These are phyloP conservation scores for Dothideomycetes sp. DNA, from an alignment of 2,329 filamentous ascomycete genomes.

Conservation along the genomic window DNA sequence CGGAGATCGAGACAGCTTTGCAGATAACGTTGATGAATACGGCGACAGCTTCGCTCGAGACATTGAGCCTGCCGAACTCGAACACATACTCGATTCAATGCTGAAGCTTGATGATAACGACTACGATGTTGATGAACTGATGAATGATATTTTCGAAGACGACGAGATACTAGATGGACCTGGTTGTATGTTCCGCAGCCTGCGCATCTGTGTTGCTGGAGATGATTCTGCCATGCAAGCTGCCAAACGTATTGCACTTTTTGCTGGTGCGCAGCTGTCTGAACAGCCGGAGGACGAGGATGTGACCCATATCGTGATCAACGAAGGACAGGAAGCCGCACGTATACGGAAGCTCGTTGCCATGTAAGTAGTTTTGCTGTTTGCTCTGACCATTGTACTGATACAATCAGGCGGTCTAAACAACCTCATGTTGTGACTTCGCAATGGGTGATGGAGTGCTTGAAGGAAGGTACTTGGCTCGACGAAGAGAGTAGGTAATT, in stretches of 20 bases:
- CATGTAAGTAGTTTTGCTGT: not conserved
- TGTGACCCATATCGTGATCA: slow-evolving; percentile 64
- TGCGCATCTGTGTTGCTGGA: slow-evolving; percentile 36
- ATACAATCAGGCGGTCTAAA: slow-evolving; percentile 20
- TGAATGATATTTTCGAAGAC: slow-evolving; percentile 46
- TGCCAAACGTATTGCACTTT: slow-evolving; percentile 50
- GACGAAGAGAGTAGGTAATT: slow-evolving; percentile 57
- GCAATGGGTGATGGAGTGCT: slow-evolving; percentile 71
- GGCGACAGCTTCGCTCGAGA: slow-evolving; percentile 79
- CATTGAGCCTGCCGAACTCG: slow-evolving; percentile 54
- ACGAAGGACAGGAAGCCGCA: slow-evolving; percentile 38
- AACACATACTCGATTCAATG: slow-evolving; percentile 41
- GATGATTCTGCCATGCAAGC: slow-evolving; percentile 22
- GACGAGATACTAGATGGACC: slow-evolving; percentile 45
- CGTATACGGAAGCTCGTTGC: slow-evolving; percentile 21
- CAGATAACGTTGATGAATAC: slow-evolving; percentile 61
- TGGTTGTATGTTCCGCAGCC: slow-evolving; percentile 44
- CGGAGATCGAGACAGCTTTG: slow-evolving; percentile 45
- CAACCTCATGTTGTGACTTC: slow-evolving; percentile 61
- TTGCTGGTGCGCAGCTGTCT: slow-evolving; percentile 56
- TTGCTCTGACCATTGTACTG: not conserved
- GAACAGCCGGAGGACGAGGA: slow-evolving; percentile 41
- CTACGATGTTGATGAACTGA: slow-evolving; percentile 37
- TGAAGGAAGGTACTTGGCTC: slow-evolving; percentile 66
- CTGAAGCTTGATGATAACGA: slow-evolving; percentile 37